Evolutionary conservation across 2,329 filamentous ascomycete species (phyloP), one percentile per base, ranked within the genome.

Genomic region (Aspergillus sojae): DNA sequence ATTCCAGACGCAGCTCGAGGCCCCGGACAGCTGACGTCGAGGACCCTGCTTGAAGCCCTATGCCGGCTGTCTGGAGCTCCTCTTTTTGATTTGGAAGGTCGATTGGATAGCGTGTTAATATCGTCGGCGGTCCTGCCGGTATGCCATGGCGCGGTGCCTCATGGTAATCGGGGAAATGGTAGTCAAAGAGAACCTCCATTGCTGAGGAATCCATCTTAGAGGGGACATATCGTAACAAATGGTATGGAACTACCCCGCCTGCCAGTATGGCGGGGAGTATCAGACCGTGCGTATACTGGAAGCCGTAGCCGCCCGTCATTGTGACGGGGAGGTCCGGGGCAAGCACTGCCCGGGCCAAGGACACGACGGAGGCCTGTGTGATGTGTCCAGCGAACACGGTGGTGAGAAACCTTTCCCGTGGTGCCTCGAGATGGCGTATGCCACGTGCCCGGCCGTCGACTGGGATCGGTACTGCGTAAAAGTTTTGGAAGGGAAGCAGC

Each of bases 141-240:
- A 72, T 69, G 48, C 67, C 62, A 2, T 45, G n/a, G 11, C 67
- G 65, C 2, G 66, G 68, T 0, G 68, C 68, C 11, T 58, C n/a
- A 41, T 68, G 71, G 32, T 73, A 73, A 28, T 73, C 68, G 10
- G 54, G 6, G 28, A 70, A 58, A 10, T 61, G 36, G 45, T 71
- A 70, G 28, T 68, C 65, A 46, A 73, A 71, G 9, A 70, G 1
- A 1, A 70, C 30, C 6, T 67, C 57, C 12, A 6, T n/a, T 3
- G 10, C 19, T 0, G 62, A 10, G 11, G 50, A n/a, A 12, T 66
- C 63, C 3, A 72, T 7, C 19, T 57, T 62, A 4, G 66, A 61
- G 0, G 70, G 69, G 1, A 71, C n/a, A 50, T 70, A 73, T 41
- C 67, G 64, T 1, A 73, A 45, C 14, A 73, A 59, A 58, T 71